Percentiles rank a stretch among this genome's conserved stretches.
Conservation (phyloP, 345 rosid genomes). For the Arabidopsis arenosa region DNA sequence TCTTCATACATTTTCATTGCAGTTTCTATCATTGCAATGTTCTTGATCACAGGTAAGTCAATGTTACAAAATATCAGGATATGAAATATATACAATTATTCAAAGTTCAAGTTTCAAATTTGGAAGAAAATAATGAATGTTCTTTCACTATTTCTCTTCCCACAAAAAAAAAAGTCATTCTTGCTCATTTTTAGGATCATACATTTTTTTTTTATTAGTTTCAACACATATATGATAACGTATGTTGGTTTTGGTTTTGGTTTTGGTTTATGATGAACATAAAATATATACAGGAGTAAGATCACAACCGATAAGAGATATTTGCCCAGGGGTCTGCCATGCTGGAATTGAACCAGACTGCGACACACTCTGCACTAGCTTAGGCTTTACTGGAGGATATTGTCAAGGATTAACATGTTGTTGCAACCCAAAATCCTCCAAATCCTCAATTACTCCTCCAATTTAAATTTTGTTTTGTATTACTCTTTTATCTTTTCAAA, state of each 20-base stretch:
- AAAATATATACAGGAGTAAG: constrained; percentile 14
- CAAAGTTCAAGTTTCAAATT: neutral
- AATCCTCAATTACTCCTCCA: neutral
- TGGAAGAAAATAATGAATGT: neutral
- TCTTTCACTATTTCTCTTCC: neutral
- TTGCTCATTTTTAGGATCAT: neutral
- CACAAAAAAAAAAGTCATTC: neutral
- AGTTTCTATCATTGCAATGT: constrained; percentile 10
- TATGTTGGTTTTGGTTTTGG: too few relatives aligned
- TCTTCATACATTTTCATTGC: neutral
- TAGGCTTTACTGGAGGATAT: neutral
- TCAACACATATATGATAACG: neutral
- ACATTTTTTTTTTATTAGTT: too few relatives aligned
- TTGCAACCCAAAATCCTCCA: constrained; percentile 13
- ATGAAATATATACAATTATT: neutral
- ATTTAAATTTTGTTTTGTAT: neutral
- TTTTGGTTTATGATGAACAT: neutral
- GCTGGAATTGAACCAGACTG: constrained; percentile 9
- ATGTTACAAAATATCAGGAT: neutral
- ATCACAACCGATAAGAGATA: neutral
- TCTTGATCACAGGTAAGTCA: constrained; percentile 18
- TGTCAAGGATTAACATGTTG: constrained; percentile 21
- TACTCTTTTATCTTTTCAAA: neutral
- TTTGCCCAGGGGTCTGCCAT: constrained; percentile 6
- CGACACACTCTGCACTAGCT: neutral